Percentiles rank a stretch among this genome's conserved stretches.
Conservation (phyloP, 1,284 basidiomycete genomes). For the Flammula alnicola region DNA sequence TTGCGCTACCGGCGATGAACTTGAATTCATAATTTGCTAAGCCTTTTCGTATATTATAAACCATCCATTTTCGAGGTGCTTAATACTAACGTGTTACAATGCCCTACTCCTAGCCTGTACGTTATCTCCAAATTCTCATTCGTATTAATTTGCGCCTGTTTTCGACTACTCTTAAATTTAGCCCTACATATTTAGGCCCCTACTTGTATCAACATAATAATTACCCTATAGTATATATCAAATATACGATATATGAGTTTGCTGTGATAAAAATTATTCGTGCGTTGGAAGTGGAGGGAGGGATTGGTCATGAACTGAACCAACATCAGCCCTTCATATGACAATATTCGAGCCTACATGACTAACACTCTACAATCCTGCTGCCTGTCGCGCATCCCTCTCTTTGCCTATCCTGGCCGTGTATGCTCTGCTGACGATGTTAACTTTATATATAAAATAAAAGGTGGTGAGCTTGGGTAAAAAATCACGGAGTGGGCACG, state of each 20-base stretch:
- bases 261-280: neutral
- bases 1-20: conserved; percentile 2
- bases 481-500: conserved; percentile 37
- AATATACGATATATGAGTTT: neutral
- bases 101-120: neutral
- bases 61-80: neutral
- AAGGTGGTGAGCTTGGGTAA: conserved; percentile 5
- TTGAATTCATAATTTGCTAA: too few relatives aligned
- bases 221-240: conserved; percentile 1
- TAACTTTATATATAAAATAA: conserved; percentile 50
- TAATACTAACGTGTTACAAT: neutral
- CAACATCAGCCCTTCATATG: too few relatives aligned
- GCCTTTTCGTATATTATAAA: neutral
- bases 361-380: neutral
- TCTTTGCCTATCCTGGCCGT: conserved; percentile 61
- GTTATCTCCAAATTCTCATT: neutral
- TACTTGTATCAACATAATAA: conserved; percentile 12
- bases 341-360: too few relatives aligned
- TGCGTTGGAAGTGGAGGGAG: too few relatives aligned
- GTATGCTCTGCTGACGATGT: conserved; percentile 74
- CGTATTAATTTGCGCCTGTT: neutral
- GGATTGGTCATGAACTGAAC: too few relatives aligned
- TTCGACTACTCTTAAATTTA: neutral
- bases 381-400: conserved; percentile 35
- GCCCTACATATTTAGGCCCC: neutral